Evolutionary conservation across 805 yeast genomes (phyloP).

Genomic region (Ascoidea rubescens): DNA sequence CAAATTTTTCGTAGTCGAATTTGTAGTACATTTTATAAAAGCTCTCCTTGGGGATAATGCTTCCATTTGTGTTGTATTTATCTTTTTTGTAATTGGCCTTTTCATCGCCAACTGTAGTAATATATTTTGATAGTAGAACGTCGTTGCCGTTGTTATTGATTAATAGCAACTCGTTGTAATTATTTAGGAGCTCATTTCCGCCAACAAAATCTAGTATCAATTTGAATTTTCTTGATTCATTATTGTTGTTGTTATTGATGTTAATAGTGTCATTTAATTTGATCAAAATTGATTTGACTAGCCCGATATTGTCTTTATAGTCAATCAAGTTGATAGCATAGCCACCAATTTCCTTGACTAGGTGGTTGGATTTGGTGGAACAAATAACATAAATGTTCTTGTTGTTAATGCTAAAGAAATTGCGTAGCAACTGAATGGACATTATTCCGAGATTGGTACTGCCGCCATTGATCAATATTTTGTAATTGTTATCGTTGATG

Average conservation of each 20-base stretch:
- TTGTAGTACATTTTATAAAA: too few species aligned
- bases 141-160: constrained; percentile 16
- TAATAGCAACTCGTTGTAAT: constrained; percentile 3
- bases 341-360: background rate
- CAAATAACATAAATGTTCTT: constrained; percentile 45
- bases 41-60: background rate
- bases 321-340: too few species aligned
- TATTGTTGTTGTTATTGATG: too few species aligned
- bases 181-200: constrained; percentile 34
- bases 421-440: constrained; percentile 44
- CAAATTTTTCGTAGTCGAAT: too few species aligned
- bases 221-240: constrained; percentile 30
- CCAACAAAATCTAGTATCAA: constrained; percentile 62
- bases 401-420: constrained; percentile 31
- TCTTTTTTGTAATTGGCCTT: constrained; percentile 26
- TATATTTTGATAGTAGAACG: constrained; percentile 37
- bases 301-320: too few species aligned
- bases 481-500: constrained; percentile 24
- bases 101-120: constrained; percentile 52
- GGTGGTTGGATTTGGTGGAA: constrained; percentile 36
- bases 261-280: too few species aligned
- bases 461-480: constrained; percentile 61
- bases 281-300: constrained; percentile 14
- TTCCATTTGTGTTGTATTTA: constrained; percentile 15
- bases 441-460: constrained; percentile 61